A percentile compares a stretch with the other conserved stretches of the same genome.
These are phyloP conservation scores for Atkinsonella texensis DNA, from an alignment of 2,329 filamentous ascomycete species.

Conservation along the genomic window DNA sequence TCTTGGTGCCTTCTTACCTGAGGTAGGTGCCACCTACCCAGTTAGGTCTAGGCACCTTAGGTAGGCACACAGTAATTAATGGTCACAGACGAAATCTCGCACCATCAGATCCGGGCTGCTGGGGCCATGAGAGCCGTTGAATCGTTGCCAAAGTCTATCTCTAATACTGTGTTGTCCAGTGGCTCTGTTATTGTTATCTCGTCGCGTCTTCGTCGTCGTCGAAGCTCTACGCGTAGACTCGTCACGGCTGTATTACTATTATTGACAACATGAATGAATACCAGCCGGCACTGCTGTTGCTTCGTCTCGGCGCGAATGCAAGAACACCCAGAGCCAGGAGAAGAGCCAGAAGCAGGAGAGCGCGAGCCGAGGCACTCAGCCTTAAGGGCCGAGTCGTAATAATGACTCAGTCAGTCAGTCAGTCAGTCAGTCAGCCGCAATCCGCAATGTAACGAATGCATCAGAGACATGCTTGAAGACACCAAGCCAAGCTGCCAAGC, in stretches of 20 bases:
- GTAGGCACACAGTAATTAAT: no score
- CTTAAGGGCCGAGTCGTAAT: slow-evolving; percentile 1
- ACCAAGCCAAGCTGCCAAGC: neutral
- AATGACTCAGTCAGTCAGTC: neutral
- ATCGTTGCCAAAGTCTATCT: neutral
- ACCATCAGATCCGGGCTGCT: neutral
- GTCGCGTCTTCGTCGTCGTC: no score
- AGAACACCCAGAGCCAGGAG: no score
- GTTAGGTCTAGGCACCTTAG: no score
- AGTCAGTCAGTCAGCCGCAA: neutral
- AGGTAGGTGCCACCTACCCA: no score
- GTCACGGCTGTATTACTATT: no score
- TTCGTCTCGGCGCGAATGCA: neutral
- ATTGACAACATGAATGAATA: neutral
- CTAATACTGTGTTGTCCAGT: neutral
- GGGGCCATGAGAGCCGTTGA: neutral
- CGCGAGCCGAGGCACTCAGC: no score
- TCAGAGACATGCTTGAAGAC: neutral
- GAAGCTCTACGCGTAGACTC: neutral
- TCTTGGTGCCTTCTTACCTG: no score
- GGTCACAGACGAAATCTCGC: neutral
- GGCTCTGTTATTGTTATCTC: no score
- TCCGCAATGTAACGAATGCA: neutral
- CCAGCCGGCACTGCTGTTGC: neutral
- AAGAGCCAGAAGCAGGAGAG: no score